phyloP scores from a whole-genome alignment of 2,329 filamentous ascomycete species.

The Xylaria digitata region DNA sequence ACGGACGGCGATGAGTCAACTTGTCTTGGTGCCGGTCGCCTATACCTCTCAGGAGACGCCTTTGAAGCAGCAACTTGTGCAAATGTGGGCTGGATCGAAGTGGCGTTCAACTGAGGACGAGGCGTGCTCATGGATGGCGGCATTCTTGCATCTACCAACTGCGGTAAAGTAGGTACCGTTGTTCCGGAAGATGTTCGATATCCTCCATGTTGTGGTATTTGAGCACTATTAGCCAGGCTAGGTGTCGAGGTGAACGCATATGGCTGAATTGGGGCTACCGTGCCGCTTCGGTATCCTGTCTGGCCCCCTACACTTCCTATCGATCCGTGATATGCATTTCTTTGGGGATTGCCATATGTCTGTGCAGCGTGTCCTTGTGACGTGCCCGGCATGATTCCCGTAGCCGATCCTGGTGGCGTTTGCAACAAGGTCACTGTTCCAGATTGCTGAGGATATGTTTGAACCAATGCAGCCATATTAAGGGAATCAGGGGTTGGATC shows the following conservation, averaged over 20 bases:
- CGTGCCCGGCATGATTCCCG: slow-evolving; percentile 65
- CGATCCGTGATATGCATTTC: slow-evolving; percentile 63
- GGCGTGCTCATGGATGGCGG: slow-evolving; percentile 54
- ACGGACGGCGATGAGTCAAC: slow-evolving; percentile 58
- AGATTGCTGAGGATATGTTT: slow-evolving; percentile 81
- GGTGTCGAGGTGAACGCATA: slow-evolving; percentile 82
- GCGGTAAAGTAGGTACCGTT: slow-evolving; percentile 56
- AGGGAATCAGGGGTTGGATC: slow-evolving; percentile 37
- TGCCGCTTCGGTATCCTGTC: slow-evolving; percentile 65
- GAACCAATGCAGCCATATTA: slow-evolving; percentile 84
- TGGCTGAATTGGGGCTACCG: slow-evolving; percentile 73
- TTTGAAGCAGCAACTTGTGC: slow-evolving; percentile 70
- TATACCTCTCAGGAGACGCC: slow-evolving; percentile 84
- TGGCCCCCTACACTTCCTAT: slow-evolving; percentile 58
- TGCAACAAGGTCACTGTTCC: slow-evolving; percentile 80
- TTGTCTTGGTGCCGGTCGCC: slow-evolving; percentile 71
- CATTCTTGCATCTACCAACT: slow-evolving; percentile 55
- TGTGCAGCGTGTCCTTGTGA: slow-evolving; percentile 62
- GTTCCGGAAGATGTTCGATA: slow-evolving; percentile 62
- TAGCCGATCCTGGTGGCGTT: slow-evolving; percentile 73
- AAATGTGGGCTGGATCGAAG: slow-evolving; percentile 62
- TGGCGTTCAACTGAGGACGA: slow-evolving; percentile 57
- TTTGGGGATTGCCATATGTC: slow-evolving; percentile 63
- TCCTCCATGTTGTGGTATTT: slow-evolving; percentile 63
- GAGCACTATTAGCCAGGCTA: slow-evolving; percentile 65